Evolutionary conservation across 495 filamentous ascomycete species (phyloP).

Genomic region (Lasiosphaeria ovina): DNA sequence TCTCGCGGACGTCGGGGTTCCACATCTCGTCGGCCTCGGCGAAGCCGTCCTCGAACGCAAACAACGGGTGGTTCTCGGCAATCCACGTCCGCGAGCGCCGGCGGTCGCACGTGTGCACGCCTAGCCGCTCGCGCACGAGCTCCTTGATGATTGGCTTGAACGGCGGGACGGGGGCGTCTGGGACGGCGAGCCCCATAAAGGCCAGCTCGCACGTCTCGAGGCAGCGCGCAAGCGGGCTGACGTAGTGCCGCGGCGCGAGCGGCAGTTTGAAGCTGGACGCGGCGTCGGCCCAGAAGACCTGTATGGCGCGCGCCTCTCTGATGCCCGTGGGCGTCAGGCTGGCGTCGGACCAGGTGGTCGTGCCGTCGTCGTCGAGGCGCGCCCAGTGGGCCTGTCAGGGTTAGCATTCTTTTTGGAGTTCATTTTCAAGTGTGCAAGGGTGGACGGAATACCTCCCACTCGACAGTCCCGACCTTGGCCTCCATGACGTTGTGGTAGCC

Average conservation of each 20-base stretch:
- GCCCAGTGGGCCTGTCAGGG: slow-evolving; percentile 58
- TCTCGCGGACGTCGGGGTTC: slow-evolving; percentile 38
- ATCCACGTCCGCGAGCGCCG: slow-evolving; percentile 60
- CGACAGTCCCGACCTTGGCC: slow-evolving; percentile 29
- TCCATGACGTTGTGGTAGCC: slow-evolving; percentile 41
- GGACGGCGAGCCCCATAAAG: slow-evolving; percentile 47
- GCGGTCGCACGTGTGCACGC: slow-evolving; percentile 77
- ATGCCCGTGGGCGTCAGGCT: slow-evolving; percentile 60
- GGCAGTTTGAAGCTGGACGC: slow-evolving; percentile 57
- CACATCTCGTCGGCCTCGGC: slow-evolving; percentile 61
- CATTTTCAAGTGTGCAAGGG: not conserved
- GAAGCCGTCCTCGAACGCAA: slow-evolving; percentile 62
- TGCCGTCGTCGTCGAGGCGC: slow-evolving; percentile 63
- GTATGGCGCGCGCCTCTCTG: slow-evolving; percentile 59
- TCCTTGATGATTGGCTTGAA: slow-evolving; percentile 69
- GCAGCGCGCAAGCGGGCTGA: slow-evolving; percentile 66
- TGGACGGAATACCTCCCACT: slow-evolving; percentile 31
- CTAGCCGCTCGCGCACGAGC: slow-evolving; percentile 67
- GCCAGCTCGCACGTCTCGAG: slow-evolving; percentile 62
- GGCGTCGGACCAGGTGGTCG: slow-evolving; percentile 67
- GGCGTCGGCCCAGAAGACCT: slow-evolving; percentile 61
- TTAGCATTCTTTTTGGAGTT: too few relatives aligned
- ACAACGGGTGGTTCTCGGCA: slow-evolving; percentile 53
- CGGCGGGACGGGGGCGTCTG: slow-evolving; percentile 31
- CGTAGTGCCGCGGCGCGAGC: slow-evolving; percentile 63